Percentiles rank a stretch among this genome's conserved stretches.
These are phyloP conservation scores for Talaromyces islandicus DNA, from an alignment of 2,329 filamentous ascomycete species.

Conservation along the genomic window DNA sequence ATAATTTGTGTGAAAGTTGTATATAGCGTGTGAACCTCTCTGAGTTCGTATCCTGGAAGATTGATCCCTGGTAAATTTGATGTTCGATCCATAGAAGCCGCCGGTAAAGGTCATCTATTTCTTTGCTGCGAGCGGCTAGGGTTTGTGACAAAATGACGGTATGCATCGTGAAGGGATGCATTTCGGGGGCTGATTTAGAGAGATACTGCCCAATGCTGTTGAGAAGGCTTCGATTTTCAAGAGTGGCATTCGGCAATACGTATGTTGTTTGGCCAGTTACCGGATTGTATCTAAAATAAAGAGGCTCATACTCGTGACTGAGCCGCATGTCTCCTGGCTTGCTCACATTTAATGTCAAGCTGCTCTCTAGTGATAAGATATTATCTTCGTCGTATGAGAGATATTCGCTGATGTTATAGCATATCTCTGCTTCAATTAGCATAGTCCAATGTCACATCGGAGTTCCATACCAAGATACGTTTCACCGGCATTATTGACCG, in stretches of 20 bases:
- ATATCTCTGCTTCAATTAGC: slow-evolving; percentile 10
- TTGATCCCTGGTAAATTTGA: slow-evolving; percentile 15
- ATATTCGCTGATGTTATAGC: slow-evolving; percentile 15
- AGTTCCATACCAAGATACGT: slow-evolving; percentile 4
- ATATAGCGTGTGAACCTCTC: slow-evolving; percentile 15
- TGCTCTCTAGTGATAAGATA: slow-evolving; percentile 13
- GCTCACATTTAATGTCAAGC: slow-evolving; percentile 12
- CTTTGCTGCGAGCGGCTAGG: slow-evolving; percentile 12
- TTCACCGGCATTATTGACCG: background rate
- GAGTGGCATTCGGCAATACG: slow-evolving; percentile 13
- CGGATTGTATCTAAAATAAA: slow-evolving; percentile 15
- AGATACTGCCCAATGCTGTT: slow-evolving; percentile 10
- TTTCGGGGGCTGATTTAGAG: background rate
- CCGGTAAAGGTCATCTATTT: slow-evolving; percentile 14
- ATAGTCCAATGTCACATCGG: background rate
- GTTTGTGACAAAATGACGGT: slow-evolving; percentile 13
- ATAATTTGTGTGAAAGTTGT: slow-evolving; percentile 15
- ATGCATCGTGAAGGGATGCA: slow-evolving; percentile 14
- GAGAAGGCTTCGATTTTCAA: slow-evolving; percentile 12
- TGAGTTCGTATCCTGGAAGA: slow-evolving; percentile 14
- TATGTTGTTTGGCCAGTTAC: slow-evolving; percentile 13
- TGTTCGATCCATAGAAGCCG: slow-evolving; percentile 17
- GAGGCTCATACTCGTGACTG: slow-evolving; percentile 15
- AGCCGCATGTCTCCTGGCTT: slow-evolving; percentile 13
- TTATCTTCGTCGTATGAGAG: slow-evolving; percentile 14